These are phyloP conservation scores for Plantago elongata DNA, from an alignment of 257 asterid genomes.

Conservation along the genomic window DNA sequence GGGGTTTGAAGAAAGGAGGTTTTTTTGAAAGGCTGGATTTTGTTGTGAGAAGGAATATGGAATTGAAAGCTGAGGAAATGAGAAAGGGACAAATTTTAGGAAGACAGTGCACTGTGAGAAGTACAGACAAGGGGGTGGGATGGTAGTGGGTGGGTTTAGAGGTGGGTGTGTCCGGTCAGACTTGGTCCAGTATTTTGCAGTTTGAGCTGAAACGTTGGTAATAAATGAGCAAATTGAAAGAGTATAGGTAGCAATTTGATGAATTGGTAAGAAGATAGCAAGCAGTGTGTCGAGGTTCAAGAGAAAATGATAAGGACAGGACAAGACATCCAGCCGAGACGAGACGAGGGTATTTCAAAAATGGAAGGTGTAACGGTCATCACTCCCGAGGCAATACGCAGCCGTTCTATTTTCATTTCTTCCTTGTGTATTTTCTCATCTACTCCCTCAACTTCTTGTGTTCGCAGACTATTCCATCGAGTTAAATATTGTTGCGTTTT, in stretches of 20 bases:
- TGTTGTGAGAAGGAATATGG: neutral
- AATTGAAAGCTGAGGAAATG: conserved; percentile 16
- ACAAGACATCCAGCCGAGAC: neutral
- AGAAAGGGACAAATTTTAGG: conserved; percentile 45
- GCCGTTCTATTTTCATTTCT: no score
- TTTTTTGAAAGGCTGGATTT: conserved; percentile 16
- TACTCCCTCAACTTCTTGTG: no score
- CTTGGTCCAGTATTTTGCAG: conserved; percentile 17
- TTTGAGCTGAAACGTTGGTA: neutral
- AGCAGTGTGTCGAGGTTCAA: neutral
- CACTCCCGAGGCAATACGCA: neutral
- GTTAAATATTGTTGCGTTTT: no score
- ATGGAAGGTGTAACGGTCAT: conserved; percentile 6
- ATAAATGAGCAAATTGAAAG: neutral
- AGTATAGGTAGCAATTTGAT: neutral
- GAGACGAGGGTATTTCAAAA: conserved; percentile 1
- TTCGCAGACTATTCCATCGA: no score
- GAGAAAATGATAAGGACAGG: neutral
- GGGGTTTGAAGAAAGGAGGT: conserved; percentile 16
- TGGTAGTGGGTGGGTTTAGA: conserved; percentile 9
- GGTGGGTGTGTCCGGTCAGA: conserved; percentile 20
- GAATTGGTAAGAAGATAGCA: neutral
- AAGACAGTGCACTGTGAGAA: conserved; percentile 34
- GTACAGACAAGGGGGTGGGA: neutral
- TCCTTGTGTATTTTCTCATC: no score